These are phyloP conservation scores for Hansfordia pulvinata DNA, from an alignment of 2,329 filamentous ascomycete species.

Conservation along the genomic window DNA sequence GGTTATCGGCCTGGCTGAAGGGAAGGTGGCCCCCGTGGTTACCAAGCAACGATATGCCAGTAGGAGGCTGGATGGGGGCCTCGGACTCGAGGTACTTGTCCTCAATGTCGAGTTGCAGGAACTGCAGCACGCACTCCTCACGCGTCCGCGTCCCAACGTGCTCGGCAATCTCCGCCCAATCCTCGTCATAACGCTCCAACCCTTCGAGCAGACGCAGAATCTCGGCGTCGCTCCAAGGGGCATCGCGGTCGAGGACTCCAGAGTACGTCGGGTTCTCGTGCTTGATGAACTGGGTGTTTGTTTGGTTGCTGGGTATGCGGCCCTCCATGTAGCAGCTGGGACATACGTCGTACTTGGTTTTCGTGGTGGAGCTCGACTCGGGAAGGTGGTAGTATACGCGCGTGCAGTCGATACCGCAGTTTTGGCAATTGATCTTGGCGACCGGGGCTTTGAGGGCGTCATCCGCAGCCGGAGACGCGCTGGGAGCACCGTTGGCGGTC, in stretches of 20 bases:
- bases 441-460: slow-evolving; percentile 52
- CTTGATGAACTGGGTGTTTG: slow-evolving; percentile 70
- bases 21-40: slow-evolving; percentile 69
- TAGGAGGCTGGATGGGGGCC: slow-evolving; percentile 35
- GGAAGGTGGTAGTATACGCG: slow-evolving; percentile 47
- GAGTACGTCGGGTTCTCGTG: slow-evolving; percentile 81
- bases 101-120: slow-evolving; percentile 91
- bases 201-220: slow-evolving; percentile 80
- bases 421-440: slow-evolving; percentile 69
- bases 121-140: slow-evolving; percentile 94
- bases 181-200: slow-evolving; percentile 84
- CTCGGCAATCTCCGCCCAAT: slow-evolving; percentile 87
- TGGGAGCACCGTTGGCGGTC: slow-evolving; percentile 50
- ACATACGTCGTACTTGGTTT: slow-evolving; percentile 77
- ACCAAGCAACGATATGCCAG: slow-evolving; percentile 52
- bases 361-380: slow-evolving; percentile 39
- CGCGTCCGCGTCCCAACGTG: slow-evolving; percentile 84
- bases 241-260: slow-evolving; percentile 65
- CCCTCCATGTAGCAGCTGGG: slow-evolving; percentile 81
- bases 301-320: slow-evolving; percentile 68
- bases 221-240: slow-evolving; percentile 85
- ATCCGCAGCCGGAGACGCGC: slow-evolving; percentile 28
- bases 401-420: slow-evolving; percentile 82
- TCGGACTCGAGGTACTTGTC: slow-evolving; percentile 90
- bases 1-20: slow-evolving; percentile 87